Evolutionary conservation across 2,329 filamentous ascomycete genomes (phyloP).

Genomic region (Nothomitra cinnamomea): DNA sequence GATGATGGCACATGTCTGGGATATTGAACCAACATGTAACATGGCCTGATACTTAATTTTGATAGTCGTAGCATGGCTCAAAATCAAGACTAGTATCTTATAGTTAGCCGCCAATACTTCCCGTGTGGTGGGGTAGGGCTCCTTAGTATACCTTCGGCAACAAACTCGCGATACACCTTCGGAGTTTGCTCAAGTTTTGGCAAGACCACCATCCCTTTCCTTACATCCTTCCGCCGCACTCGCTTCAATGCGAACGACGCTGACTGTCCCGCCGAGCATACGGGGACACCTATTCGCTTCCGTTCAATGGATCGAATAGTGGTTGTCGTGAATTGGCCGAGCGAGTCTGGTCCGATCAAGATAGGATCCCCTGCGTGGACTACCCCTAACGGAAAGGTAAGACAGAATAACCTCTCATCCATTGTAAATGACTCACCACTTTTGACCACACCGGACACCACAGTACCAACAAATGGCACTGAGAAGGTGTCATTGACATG

Average conservation of each 20-base stretch:
- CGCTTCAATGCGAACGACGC: conserved; percentile 83
- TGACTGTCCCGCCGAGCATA: conserved; percentile 78
- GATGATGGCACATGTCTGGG: conserved; percentile 92
- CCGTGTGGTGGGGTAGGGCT: neutral
- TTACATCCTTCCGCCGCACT: conserved; percentile 75
- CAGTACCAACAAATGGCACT: conserved; percentile 89
- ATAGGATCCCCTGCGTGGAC: conserved; percentile 83
- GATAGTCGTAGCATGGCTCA: conserved; percentile 93
- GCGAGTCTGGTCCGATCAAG: conserved; percentile 73
- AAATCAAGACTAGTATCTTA: conserved; percentile 52
- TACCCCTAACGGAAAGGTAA: conserved; percentile 38
- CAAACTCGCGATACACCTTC: conserved; percentile 33
- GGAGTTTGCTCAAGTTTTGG: conserved; percentile 62
- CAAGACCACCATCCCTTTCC: conserved; percentile 95
- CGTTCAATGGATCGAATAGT: conserved; percentile 85
- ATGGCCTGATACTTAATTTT: conserved; percentile 95
- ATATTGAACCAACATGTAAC: conserved; percentile 88
- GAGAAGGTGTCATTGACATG: conserved; percentile 96
- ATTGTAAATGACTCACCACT: conserved; percentile 19
- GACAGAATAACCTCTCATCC: neutral
- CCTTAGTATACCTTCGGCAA: conserved; percentile 40
- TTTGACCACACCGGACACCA: conserved; percentile 87
- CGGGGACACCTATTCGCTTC: conserved; percentile 77
- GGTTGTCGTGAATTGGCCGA: conserved; percentile 78
- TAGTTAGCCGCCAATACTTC: neutral